Evolutionary conservation across 306 rosid genomes (phyloP).

Genomic region (Sphenostylis stenocarpa): DNA sequence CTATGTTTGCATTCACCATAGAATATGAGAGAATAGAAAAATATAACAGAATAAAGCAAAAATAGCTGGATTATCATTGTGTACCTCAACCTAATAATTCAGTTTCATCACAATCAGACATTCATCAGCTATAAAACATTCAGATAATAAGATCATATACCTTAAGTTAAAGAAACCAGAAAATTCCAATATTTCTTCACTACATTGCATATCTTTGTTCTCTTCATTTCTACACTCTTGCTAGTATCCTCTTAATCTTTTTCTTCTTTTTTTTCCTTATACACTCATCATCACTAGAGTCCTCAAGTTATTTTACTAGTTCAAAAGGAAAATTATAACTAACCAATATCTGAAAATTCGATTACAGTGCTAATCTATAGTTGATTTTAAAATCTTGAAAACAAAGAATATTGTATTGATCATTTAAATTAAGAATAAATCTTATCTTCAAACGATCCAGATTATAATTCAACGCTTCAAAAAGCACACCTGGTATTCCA

Average conservation of each 20-base stretch:
- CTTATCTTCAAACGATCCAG: neutral
- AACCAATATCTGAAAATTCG: slow-evolving; percentile 7
- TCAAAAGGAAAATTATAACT: neutral
- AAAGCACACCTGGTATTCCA: slow-evolving; percentile 73
- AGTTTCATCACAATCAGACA: slow-evolving; percentile 2
- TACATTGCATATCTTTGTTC: neutral
- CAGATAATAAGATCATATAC: neutral
- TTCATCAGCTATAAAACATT: slow-evolving; percentile 2
- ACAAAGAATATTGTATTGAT: neutral
- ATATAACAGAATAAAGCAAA: neutral
- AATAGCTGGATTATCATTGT: neutral
- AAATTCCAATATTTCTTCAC: slow-evolving; percentile 3
- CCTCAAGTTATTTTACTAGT: neutral
- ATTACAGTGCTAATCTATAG: neutral
- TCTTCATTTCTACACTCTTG: neutral
- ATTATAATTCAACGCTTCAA: neutral
- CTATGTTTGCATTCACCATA: neutral
- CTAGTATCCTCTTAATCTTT: neutral
- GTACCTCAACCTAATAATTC: neutral
- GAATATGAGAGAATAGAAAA: neutral
- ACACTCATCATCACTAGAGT: neutral
- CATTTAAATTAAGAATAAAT: slow-evolving; percentile 2
- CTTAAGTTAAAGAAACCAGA: neutral
- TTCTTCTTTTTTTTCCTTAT: neutral
- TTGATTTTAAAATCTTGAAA: neutral